A percentile compares a stretch with the other conserved stretches of the same genome.
Evolutionary conservation across 2,329 filamentous ascomycete genomes (phyloP).

Genomic region (Venturiaceae sp.): DNA sequence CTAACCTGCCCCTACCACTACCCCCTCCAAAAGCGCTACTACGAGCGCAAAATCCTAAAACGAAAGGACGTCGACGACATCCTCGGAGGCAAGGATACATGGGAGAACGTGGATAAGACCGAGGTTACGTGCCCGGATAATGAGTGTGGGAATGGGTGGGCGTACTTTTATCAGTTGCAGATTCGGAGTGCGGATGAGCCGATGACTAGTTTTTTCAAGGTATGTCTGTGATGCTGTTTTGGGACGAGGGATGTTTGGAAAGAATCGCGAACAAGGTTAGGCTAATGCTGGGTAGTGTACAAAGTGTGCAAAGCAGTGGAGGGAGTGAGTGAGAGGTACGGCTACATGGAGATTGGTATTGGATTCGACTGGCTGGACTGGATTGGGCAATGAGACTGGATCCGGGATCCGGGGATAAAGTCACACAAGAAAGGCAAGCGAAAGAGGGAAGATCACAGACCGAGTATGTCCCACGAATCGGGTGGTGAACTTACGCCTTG

Average conservation of each 20-base stretch:
- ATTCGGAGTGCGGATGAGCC: conserved; percentile 97
- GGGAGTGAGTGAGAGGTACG: too few relatives aligned
- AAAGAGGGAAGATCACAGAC: too few relatives aligned
- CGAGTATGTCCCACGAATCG: too few relatives aligned
- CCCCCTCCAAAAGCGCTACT: conserved; percentile 68
- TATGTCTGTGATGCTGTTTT: neutral
- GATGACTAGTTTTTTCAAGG: conserved; percentile 56
- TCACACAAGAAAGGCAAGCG: too few relatives aligned
- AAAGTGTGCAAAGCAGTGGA: conserved; percentile 20
- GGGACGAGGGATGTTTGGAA: too few relatives aligned
- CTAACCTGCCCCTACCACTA: conserved; percentile 92
- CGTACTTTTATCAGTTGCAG: conserved; percentile 94
- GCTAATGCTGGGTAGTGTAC: conserved; percentile 6
- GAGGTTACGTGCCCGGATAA: conserved; percentile 74
- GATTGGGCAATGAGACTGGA: too few relatives aligned
- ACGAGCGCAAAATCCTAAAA: conserved; percentile 69
- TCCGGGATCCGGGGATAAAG: too few relatives aligned
- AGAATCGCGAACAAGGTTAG: too few relatives aligned
- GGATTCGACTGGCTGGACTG: too few relatives aligned
- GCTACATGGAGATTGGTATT: too few relatives aligned
- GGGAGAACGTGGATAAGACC: conserved; percentile 85
- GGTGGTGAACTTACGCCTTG: too few relatives aligned
- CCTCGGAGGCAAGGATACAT: conserved; percentile 77
- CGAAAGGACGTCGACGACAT: conserved; percentile 84
- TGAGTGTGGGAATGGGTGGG: conserved; percentile 70